Evolutionary conservation across 129 eudicot genomes (phyloP), one percentile per base, ranked within the genome.

Genomic region (Helianthus annuus): DNA sequence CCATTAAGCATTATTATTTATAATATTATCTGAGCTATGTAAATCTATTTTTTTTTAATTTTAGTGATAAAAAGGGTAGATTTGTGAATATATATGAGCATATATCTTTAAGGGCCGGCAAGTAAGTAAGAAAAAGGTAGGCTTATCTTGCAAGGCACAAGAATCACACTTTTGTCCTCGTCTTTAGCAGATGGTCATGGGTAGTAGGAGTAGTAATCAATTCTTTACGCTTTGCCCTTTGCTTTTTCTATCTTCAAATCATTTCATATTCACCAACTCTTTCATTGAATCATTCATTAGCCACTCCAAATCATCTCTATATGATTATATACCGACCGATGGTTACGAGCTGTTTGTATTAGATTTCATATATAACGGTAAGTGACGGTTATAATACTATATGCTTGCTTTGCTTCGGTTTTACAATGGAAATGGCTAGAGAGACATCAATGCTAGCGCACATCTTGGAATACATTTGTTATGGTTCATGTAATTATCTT

Each of bases 101-200:
- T 66, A 70, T 66, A 70, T 61, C 48, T 61, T 72, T 52, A 69
- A 69, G 68, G 46, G 46, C 10, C 46, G 46, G 60, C 70, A 53
- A 60, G 66, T 60, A 17, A 55, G 32, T 56, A 52, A 19, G 64
- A 54, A 73, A 61, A 76, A 76, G 88, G 68, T 76, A 68, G 48
- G 60, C 76, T 75, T 72, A 56, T 78, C 78, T 81, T 81, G 87
- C 86, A 84, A 84, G 71, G 67, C 85, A 84, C 85, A 84, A 62
- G 89, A 82, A 76, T 84, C 83, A 70, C 79, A 71, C 83, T 46
- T 81, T 78, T 62, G 42, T 48, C 66, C 52, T 32, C 55, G 51
- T 68, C 62, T 67, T 76, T 76, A 68, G 74, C 48, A 59, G 10
- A 63, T 63, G 66, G 66, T 60, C 66, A 60, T 72, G 69, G 76